Evolutionary conservation across 2,329 filamentous ascomycete genomes (phyloP), one percentile per base, ranked within the genome.

Genomic region (Colletotrichum tamarilloi): DNA sequence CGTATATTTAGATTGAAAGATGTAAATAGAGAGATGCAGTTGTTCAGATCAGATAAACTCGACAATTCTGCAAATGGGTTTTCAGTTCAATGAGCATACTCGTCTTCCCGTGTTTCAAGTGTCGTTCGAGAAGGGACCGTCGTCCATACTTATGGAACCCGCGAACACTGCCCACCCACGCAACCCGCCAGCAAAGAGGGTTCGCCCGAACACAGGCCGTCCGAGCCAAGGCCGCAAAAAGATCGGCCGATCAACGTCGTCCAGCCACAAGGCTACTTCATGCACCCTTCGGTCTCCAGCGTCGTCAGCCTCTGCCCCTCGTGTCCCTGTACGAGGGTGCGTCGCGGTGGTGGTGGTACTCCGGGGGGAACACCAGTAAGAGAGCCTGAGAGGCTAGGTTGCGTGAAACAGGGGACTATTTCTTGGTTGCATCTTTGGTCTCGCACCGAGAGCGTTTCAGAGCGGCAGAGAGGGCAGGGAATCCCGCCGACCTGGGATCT

Each of bases 131-230:
- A 53, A 55, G 30, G 8, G 62, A 26, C 9, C 16, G 4, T 49
- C 68, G 52, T 66, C 68, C 57, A 68, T 74, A 74, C 68, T 74
- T 74, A 73, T 68, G 68, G 72, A 57, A 42, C 38, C 57, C 28
- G 8, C 28, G 56, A 66, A 65, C 38, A 16, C 59, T 24, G 22
- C 42, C 19, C 19, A 22, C 42, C 8, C 4, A 24, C 59, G 28
- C 5, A n/a, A 12, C 19, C 32, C 16, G 38, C 62, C 8, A 38
- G 53, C 59, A 32, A 55, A 4, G 26, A 59, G 53, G 52, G 62
- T 58, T 49, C 62, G 35, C 62, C 49, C 67, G 67, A 73, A 57
- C 67, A 62, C 52, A 28, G 19, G 60, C n/a, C 59, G 67, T 71
- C 67, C 56, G 60, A 73, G 71, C 60, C 71, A 71, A 57, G 64